These are phyloP conservation scores for Macrolepiota dolichaula DNA, from an alignment of 768 basidiomycete genomes.

Conservation along the genomic window DNA sequence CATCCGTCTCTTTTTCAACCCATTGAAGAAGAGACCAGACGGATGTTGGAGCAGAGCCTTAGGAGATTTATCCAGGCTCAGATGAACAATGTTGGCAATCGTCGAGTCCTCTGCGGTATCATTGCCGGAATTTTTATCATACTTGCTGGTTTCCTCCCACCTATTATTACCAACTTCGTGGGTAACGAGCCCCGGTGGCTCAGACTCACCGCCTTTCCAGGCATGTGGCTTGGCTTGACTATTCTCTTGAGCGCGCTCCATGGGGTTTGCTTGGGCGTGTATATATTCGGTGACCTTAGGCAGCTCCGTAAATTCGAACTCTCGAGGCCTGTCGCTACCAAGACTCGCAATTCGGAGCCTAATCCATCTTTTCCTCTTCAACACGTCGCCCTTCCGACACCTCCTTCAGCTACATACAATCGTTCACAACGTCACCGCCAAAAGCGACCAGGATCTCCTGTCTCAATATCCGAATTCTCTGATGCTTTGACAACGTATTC, in stretches of 20 bases:
- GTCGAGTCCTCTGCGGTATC: slow-evolving; percentile 67
- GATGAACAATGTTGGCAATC: slow-evolving; percentile 69
- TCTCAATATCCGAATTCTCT: slow-evolving; percentile 2
- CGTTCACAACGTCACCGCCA: slow-evolving; percentile 3
- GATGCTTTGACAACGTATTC: background rate
- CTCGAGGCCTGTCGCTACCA: slow-evolving; percentile 62
- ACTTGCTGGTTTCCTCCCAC: slow-evolving; percentile 44
- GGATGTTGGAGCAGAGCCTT: slow-evolving; percentile 61
- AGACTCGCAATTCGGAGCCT: slow-evolving; percentile 24
- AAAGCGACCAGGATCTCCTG: background rate
- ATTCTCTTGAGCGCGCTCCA: slow-evolving; percentile 60
- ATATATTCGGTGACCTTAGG: slow-evolving; percentile 75
- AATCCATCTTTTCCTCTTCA: background rate
- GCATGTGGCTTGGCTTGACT: slow-evolving; percentile 67
- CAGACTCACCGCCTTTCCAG: slow-evolving; percentile 59
- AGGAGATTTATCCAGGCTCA: slow-evolving; percentile 66
- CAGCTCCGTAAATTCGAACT: slow-evolving; percentile 80
- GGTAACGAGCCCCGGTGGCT: slow-evolving; percentile 49
- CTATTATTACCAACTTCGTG: slow-evolving; percentile 45
- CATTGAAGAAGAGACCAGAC: slow-evolving; percentile 53
- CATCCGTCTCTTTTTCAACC: slow-evolving; percentile 63
- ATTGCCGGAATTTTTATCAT: slow-evolving; percentile 53
- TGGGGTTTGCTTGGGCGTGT: slow-evolving; percentile 76
- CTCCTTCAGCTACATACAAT: background rate
- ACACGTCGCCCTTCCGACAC: background rate